These are phyloP conservation scores for Leucoagaricus sp. DNA, from an alignment of 1,284 basidiomycete species.

Conservation along the genomic window DNA sequence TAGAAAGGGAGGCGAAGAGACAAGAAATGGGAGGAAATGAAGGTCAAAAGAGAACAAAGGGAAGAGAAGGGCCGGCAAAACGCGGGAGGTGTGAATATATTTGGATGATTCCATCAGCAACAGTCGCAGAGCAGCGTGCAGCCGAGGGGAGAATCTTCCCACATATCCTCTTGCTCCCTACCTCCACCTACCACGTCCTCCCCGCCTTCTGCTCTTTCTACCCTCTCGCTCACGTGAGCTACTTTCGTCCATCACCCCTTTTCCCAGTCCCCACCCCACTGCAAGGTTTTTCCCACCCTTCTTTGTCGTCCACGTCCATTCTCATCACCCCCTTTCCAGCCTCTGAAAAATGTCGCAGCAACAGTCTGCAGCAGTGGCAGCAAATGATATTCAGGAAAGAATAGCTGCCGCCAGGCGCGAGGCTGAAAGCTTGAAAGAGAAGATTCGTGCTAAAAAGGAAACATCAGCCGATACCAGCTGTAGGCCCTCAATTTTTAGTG, in stretches of 20 bases:
- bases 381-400: slow-evolving; percentile 85
- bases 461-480: slow-evolving; percentile 95
- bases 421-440: slow-evolving; percentile 96
- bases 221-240: slow-evolving; percentile 10
- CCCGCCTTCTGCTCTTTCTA: neutral
- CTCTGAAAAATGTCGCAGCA: slow-evolving; percentile 19
- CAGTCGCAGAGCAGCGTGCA: slow-evolving; percentile 17
- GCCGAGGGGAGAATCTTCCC: slow-evolving; percentile 18
- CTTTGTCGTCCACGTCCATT: slow-evolving; percentile 9
- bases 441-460: slow-evolving; percentile 93
- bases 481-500: slow-evolving; percentile 48
- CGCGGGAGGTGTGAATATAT: slow-evolving; percentile 23
- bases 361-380: slow-evolving; percentile 20
- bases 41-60: slow-evolving; percentile 4
- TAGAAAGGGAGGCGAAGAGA: neutral
- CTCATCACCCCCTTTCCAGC: slow-evolving; percentile 15
- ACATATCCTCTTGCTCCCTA: slow-evolving; percentile 15
- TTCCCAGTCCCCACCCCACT: neutral
- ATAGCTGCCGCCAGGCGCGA: slow-evolving; percentile 96
- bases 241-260: slow-evolving; percentile 1
- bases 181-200: slow-evolving; percentile 11
- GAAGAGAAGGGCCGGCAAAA: slow-evolving; percentile 26
- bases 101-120: slow-evolving; percentile 28
- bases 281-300: slow-evolving; percentile 13
- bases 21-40: neutral